Conservation (phyloP, 2,329 filamentous ascomycete genomes). For the Chrysoporthe deuterocubensis region DNA sequence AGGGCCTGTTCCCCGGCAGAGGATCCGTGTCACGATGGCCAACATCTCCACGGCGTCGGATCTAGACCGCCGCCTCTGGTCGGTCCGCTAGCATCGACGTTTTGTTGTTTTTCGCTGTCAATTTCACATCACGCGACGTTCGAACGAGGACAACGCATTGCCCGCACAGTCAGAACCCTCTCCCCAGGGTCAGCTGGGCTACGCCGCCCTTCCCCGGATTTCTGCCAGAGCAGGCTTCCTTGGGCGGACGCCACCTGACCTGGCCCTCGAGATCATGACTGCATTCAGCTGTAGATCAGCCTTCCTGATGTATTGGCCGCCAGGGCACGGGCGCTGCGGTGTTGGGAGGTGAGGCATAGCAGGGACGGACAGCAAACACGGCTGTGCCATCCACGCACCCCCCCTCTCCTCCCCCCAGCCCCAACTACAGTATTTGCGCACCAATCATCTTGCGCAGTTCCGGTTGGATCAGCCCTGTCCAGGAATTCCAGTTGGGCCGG, state of each 20-base stretch:
- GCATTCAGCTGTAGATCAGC: not conserved
- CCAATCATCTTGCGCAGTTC: constrained; percentile 2
- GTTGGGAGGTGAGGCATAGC: not conserved
- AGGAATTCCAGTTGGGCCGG: not conserved
- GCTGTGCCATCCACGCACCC: not conserved
- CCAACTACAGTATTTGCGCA: constrained; percentile 14
- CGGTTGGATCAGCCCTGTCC: not conserved
- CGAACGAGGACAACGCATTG: constrained; percentile 21
- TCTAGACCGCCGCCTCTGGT: constrained; percentile 7
- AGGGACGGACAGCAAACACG: not conserved
- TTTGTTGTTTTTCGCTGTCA: not conserved
- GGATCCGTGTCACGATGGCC: constrained; percentile 28
- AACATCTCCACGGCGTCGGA: not conserved
- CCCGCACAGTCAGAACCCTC: not conserved
- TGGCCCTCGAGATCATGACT: constrained; percentile 2
- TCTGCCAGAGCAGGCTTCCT: not conserved
- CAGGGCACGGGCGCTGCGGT: not conserved
- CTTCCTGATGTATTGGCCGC: not conserved
- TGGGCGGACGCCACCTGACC: not conserved
- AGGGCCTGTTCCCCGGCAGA: constrained; percentile 27
- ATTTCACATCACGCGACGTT: constrained; percentile 12
- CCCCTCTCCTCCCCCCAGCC: not conserved
- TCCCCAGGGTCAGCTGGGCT: constrained; percentile 25
- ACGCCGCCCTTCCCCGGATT: constrained; percentile 19
- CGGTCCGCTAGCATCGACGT: not conserved